Evolutionary conservation across 2,329 filamentous ascomycete genomes (phyloP).

Genomic region (Epichloe glyceriae): DNA sequence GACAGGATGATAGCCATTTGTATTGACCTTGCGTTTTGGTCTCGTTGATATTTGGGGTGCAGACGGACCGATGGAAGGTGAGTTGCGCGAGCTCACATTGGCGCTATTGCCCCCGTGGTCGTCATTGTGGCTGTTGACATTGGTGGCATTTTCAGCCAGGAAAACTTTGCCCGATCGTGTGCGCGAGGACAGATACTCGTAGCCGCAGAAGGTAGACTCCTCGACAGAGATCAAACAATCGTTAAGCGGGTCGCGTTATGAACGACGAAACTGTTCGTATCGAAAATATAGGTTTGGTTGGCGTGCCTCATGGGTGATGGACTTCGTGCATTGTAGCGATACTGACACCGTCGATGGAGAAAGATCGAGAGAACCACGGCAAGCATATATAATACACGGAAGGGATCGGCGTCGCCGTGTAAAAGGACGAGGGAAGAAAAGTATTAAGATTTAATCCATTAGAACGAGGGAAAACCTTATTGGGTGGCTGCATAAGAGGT

Average conservation of each 20-base stretch:
- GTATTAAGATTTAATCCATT: background rate
- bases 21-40: slow-evolving; percentile 39
- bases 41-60: slow-evolving; percentile 26
- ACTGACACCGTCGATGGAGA: background rate
- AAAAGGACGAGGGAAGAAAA: background rate
- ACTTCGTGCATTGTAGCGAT: slow-evolving; percentile 12
- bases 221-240: background rate
- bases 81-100: slow-evolving; percentile 39
- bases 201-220: background rate
- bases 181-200: background rate
- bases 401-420: background rate
- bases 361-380: slow-evolving; percentile 1
- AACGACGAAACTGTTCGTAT: background rate
- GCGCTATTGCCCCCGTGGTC: slow-evolving; percentile 26
- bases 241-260: background rate
- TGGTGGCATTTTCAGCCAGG: slow-evolving; percentile 25
- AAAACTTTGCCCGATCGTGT: slow-evolving; percentile 2
- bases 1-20: slow-evolving; percentile 38
- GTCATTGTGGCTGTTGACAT: slow-evolving; percentile 25
- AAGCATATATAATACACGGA: background rate
- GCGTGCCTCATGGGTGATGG: slow-evolving; percentile 8
- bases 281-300: background rate
- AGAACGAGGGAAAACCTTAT: background rate
- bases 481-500: background rate
- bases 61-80: slow-evolving; percentile 30